Base-by-base conservation (phyloP, 768 basidiomycete genomes). In the Lentinula edodes region DNA sequence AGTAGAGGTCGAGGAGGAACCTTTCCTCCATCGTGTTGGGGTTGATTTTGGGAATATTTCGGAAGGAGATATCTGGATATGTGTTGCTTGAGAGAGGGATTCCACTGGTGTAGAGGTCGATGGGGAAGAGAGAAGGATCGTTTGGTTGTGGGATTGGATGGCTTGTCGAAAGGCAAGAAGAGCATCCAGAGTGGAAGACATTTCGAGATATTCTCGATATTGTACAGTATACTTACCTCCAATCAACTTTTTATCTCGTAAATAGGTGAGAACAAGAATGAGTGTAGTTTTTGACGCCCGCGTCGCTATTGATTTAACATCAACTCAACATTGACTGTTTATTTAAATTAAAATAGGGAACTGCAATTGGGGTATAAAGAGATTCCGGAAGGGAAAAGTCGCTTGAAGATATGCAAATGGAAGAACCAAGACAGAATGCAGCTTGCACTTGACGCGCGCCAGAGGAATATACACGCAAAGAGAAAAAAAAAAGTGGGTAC, bases 1-100 rank as follows among this genome's bases (percentile, higher is more conserved):
- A 78, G 86, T 23, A 8, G 53, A 54, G 16, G 53, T 54, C 18
- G 53, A 54, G n/a, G 53, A 55, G 83, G 86, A 58, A 42, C 58
- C 58, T 69, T 87, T 89, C 58, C 85, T 82, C 72, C 91, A 91
- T 39, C 95, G 84, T 1, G 95, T 97, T 20, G 87, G 79, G 2
- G 81, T 78, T 7, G 85, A 80, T 73, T 95, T 95, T 39, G 86
- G 83, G n/a, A 94, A 76, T 18, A 80, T 74, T 16, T 74, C 69
- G 39, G 75, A 67, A 9, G 82, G 71, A 6, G 82, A 79, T 65
- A 91, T 78, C 35, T 84, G 80, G 61, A 95, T 73, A 66, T 89
- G 84, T 0, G 88, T 85, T 1, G 88, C 89, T n/a, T 76, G 68
- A 8, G 76, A 74, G 38, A 91, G 78, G 0, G 55, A 42, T 10